A percentile compares a stretch with the other conserved stretches of the same genome.
These are phyloP conservation scores for Epichloe sp. DNA, from an alignment of 2,329 filamentous ascomycete species.

Conservation along the genomic window DNA sequence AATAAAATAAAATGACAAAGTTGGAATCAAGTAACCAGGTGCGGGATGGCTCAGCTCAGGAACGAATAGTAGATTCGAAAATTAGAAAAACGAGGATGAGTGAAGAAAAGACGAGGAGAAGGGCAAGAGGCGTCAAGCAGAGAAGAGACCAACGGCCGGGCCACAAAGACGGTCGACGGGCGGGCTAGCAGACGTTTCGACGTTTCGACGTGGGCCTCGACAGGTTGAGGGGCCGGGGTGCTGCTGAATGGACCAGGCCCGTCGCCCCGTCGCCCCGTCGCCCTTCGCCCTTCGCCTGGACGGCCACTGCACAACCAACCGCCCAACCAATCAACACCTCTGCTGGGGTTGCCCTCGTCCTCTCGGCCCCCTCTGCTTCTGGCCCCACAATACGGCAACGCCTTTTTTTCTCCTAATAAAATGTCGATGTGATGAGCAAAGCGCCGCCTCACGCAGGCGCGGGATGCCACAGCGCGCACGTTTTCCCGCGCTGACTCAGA, in stretches of 20 bases:
- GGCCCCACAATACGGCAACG: background rate
- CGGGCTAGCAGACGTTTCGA: background rate
- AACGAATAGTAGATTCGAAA: background rate
- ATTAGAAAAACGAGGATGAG: background rate
- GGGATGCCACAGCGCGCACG: background rate
- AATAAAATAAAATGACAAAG: background rate
- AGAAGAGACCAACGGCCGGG: slow-evolving; percentile 3
- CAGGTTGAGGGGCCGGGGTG: background rate
- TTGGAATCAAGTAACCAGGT: background rate
- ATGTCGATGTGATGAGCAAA: too few species aligned
- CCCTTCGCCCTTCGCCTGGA: too few species aligned
- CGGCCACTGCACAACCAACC: too few species aligned
- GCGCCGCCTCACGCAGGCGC: too few species aligned
- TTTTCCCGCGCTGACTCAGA: background rate
- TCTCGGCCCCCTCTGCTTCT: background rate
- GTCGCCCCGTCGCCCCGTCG: too few species aligned
- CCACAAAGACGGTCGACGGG: slow-evolving; percentile 1
- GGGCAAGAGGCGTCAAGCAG: slow-evolving; percentile 1
- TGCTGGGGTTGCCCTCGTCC: background rate
- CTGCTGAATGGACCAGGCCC: background rate
- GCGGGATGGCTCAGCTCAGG: background rate
- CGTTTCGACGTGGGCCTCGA: slow-evolving; percentile 2
- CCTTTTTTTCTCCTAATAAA: background rate
- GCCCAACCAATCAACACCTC: background rate
- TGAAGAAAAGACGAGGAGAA: background rate